Evolutionary conservation across 2,329 filamentous ascomycete species (phyloP).

Genomic region (Calonectria hawksworthii): DNA sequence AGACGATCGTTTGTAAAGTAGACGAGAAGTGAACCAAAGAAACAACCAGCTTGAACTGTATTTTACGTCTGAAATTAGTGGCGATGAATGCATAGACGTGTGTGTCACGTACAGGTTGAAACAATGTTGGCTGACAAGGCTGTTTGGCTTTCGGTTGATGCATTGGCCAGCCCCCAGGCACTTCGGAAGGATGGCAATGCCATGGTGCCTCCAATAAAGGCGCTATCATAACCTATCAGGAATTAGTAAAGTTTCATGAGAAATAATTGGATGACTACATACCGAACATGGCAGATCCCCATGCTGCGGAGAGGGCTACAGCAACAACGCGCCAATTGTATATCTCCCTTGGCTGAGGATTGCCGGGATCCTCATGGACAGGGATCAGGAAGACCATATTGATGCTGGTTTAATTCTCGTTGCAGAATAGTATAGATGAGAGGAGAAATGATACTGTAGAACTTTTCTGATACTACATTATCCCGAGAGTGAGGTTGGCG

Average conservation of each 20-base stretch:
- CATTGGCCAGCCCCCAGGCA: conserved; percentile 20
- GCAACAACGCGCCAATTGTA: conserved; percentile 30
- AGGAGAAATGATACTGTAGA: not conserved
- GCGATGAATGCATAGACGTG: fast-evolving
- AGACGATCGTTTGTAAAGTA: conserved; percentile 69
- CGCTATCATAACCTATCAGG: conserved; percentile 31
- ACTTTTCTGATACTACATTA: not conserved
- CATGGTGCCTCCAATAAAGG: conserved; percentile 31
- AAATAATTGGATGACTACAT: not conserved
- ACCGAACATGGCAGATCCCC: conserved; percentile 30
- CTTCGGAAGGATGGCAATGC: conserved; percentile 22
- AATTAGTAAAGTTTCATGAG: too few relatives aligned
- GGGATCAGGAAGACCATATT: conserved; percentile 25
- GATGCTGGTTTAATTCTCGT: not conserved
- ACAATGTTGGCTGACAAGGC: conserved; percentile 26
- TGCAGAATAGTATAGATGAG: not conserved
- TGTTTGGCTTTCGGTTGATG: conserved; percentile 1
- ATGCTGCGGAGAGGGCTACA: conserved; percentile 22
- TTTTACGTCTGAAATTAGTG: not conserved
- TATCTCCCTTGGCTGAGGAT: conserved; percentile 24
- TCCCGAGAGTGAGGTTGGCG: not conserved
- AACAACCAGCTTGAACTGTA: conserved; percentile 62
- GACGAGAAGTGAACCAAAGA: conserved; percentile 67
- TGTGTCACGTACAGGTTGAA: conserved; percentile 15
- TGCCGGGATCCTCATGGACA: conserved; percentile 22